phyloP scores from a whole-genome alignment of 768 basidiomycete genomes.

The Panellus pusillus region DNA sequence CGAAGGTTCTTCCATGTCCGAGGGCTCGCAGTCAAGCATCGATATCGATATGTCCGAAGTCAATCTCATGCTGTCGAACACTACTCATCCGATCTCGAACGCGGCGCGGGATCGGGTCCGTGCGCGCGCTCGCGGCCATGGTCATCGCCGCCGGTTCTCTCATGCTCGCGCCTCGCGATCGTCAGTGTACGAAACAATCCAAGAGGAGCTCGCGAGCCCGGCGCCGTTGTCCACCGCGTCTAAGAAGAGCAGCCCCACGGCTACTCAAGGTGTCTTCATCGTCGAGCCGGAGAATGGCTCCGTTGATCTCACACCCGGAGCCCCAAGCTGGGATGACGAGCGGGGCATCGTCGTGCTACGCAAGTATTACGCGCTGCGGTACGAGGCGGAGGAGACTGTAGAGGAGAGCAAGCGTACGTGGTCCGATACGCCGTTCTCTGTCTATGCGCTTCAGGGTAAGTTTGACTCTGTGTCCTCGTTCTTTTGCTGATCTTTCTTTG shows the following conservation, averaged over 20 bases:
- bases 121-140: constrained; percentile 56
- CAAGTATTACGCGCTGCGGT: constrained; percentile 65
- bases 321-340: constrained; percentile 66
- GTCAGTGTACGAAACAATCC: constrained; percentile 79
- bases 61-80: constrained; percentile 54
- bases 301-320: constrained; percentile 39
- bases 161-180: constrained; percentile 60
- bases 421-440: constrained; percentile 71
- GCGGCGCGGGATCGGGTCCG: constrained; percentile 38
- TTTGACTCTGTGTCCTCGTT: constrained; percentile 13
- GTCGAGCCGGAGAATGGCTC: constrained; percentile 59
- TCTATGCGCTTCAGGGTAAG: constrained; percentile 74
- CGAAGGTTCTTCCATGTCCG: constrained; percentile 68
- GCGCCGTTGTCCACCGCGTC: constrained; percentile 26
- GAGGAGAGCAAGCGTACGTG: constrained; percentile 64
- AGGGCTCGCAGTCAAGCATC: constrained; percentile 76
- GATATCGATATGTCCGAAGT: constrained; percentile 73
- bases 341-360: constrained; percentile 62
- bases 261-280: constrained; percentile 49
- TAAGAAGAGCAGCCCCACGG: constrained; percentile 37
- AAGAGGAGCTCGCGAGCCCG: constrained; percentile 61
- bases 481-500: constrained; percentile 9
- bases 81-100: constrained; percentile 50
- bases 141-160: constrained; percentile 72
- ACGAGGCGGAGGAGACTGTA: constrained; percentile 68